Evolutionary conservation across 768 basidiomycete genomes (phyloP), one percentile per base, ranked within the genome.

Genomic region (Suillus ampliporus): DNA sequence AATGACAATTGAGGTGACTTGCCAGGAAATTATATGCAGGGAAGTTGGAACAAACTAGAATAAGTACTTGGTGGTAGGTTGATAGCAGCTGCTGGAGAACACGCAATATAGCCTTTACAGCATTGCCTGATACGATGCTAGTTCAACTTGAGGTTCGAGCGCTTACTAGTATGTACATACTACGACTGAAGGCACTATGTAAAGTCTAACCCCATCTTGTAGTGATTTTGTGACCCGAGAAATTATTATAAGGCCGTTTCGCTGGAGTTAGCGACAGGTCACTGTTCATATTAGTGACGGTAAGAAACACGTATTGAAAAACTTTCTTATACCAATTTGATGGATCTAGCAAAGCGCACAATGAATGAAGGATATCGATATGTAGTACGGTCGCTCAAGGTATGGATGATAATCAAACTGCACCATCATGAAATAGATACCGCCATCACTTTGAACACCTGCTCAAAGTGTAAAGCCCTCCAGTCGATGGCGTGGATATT

Each of bases 351-450:
- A n/a, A n/a, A n/a, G n/a, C n/a, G n/a, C n/a, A n/a, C n/a, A n/a
- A n/a, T n/a, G n/a, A n/a, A n/a, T n/a, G n/a, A n/a, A n/a, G n/a
- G n/a, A n/a, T n/a, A n/a, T n/a, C n/a, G n/a, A n/a, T n/a, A n/a
- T n/a, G n/a, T n/a, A n/a, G 50, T 76, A 65, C 53, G 72, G 37
- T 75, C 72, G 38, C n/a, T n/a, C n/a, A 72, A 75, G 47, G 68
- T 64, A 57, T 56, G 57, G 38, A 66, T 61, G 26, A 75, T 61
- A 19, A 64, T 64, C 26, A 75, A 58, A 54, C 67, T 76, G 52
- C 69, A 66, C 73, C 74, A 76, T n/a, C 69, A 67, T 28, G 63
- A 61, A 17, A 58, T 56, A 43, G 73, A 73, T 34, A 68, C 68
- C 13, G 73, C n/a, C n/a, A n/a, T n/a, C n/a, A n/a, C n/a, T 57